Evolutionary conservation across 1,284 basidiomycete genomes (phyloP).

Genomic region (Malassezia equina): DNA sequence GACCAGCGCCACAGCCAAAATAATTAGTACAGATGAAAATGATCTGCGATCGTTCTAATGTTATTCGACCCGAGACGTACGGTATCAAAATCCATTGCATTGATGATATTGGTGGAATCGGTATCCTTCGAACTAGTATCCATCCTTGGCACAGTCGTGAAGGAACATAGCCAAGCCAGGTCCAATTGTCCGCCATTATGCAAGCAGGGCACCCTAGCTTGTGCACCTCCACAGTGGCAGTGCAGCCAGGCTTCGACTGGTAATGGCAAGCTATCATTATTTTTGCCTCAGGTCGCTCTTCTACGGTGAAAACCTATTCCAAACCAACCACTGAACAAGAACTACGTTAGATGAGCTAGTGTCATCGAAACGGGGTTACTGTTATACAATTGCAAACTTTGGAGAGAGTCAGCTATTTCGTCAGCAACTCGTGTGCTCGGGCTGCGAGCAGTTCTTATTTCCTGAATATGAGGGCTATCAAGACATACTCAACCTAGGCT

Average conservation of each 20-base stretch:
- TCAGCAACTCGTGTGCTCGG: too few relatives aligned
- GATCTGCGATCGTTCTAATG: constrained; percentile 1
- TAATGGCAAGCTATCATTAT: neutral
- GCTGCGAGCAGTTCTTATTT: too few relatives aligned
- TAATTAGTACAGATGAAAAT: constrained; percentile 14
- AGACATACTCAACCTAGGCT: too few relatives aligned
- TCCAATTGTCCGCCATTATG: neutral
- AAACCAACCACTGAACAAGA: too few relatives aligned
- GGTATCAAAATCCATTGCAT: neutral
- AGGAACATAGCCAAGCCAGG: neutral
- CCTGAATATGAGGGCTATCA: too few relatives aligned
- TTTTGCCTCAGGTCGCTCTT: too few relatives aligned
- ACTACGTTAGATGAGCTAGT: too few relatives aligned
- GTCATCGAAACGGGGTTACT: too few relatives aligned
- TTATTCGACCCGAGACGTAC: constrained; percentile 1
- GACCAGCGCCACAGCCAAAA: constrained; percentile 25
- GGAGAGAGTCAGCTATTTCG: too few relatives aligned
- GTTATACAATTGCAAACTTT: too few relatives aligned
- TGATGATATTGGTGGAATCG: neutral
- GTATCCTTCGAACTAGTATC: neutral
- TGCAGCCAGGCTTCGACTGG: neutral
- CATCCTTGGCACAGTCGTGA: neutral
- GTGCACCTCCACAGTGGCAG: neutral
- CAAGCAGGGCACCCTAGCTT: neutral
- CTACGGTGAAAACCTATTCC: too few relatives aligned